Percentiles rank a stretch among this genome's conserved stretches.
These are phyloP conservation scores for Acorus calamus DNA, from an alignment of 106 monocot genomes.

Conservation along the genomic window DNA sequence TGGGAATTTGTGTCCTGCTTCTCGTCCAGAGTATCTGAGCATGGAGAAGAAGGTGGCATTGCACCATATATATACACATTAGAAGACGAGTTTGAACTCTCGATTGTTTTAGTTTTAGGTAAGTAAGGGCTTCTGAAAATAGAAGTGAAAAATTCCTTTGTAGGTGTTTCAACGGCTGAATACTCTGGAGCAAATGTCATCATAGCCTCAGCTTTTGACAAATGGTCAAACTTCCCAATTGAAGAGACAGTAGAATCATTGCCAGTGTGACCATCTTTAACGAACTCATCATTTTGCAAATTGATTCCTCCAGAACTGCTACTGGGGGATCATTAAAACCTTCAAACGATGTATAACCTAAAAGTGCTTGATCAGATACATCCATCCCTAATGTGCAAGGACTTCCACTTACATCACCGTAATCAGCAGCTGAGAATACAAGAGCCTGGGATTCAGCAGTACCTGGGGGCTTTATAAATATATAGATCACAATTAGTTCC, in stretches of 20 bases:
- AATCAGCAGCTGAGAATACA: slow-evolving; percentile 39
- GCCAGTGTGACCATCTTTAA: slow-evolving; percentile 23
- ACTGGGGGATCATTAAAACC: slow-evolving; percentile 22
- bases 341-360: slow-evolving; percentile 46
- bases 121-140: slow-evolving; percentile 68
- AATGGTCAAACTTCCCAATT: slow-evolving; percentile 44
- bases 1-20: slow-evolving; percentile 23
- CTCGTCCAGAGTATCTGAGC: slow-evolving; percentile 30
- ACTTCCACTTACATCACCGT: slow-evolving; percentile 41
- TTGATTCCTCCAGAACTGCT: slow-evolving; percentile 25
- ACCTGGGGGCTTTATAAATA: slow-evolving; percentile 67
- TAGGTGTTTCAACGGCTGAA: slow-evolving; percentile 66
- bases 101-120: slow-evolving; percentile 62
- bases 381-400: slow-evolving; percentile 39
- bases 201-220: slow-evolving; percentile 76
- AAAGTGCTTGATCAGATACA: slow-evolving; percentile 43
- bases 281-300: slow-evolving; percentile 16
- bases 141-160: slow-evolving; percentile 30
- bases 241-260: slow-evolving; percentile 18
- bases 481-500: neutral
- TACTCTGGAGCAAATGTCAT: slow-evolving; percentile 86
- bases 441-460: slow-evolving; percentile 69
- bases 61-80: slow-evolving; percentile 46
- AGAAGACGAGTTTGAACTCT: slow-evolving; percentile 30
- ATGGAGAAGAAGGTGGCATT: slow-evolving; percentile 36